phyloP scores from a whole-genome alignment of 2,329 filamentous ascomycete species.

The Diplodia intermedia region DNA sequence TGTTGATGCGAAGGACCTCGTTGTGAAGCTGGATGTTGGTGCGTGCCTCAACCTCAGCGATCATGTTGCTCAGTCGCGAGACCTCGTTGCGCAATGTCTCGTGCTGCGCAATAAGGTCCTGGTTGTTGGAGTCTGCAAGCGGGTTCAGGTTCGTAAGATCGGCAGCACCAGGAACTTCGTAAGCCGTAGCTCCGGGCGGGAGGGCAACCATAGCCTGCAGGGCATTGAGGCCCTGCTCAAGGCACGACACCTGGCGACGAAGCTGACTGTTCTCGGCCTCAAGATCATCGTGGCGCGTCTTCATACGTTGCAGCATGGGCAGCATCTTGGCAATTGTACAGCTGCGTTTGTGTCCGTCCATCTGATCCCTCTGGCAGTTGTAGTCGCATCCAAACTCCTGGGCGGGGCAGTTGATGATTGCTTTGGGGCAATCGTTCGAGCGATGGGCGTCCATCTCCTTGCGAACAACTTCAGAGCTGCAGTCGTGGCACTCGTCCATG shows the following conservation, averaged over 20 bases:
- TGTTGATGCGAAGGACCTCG: slow-evolving; percentile 66
- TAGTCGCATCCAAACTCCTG: slow-evolving; percentile 53
- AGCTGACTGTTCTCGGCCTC: slow-evolving; percentile 53
- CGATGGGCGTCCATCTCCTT: slow-evolving; percentile 52
- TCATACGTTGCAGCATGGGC: slow-evolving; percentile 51
- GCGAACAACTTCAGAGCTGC: slow-evolving; percentile 50
- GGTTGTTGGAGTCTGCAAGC: slow-evolving; percentile 43
- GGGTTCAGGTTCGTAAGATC: slow-evolving; percentile 44
- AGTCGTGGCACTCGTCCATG: slow-evolving; percentile 52
- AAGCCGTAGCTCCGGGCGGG: slow-evolving; percentile 10
- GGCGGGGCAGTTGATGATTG: slow-evolving; percentile 53
- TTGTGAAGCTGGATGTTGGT: slow-evolving; percentile 69
- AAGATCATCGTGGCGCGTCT: slow-evolving; percentile 47
- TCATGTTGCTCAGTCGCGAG: slow-evolving; percentile 59
- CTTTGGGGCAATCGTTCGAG: slow-evolving; percentile 51
- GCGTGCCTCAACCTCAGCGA: slow-evolving; percentile 66
- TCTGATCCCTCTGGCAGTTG: slow-evolving; percentile 48
- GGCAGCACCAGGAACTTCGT: slow-evolving; percentile 37
- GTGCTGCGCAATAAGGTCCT: slow-evolving; percentile 66
- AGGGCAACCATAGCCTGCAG: slow-evolving; percentile 36
- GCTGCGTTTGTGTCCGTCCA: slow-evolving; percentile 49
- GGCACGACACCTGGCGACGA: slow-evolving; percentile 52
- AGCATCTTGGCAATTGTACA: slow-evolving; percentile 57
- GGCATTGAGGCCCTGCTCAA: slow-evolving; percentile 54
- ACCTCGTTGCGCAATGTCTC: slow-evolving; percentile 68